Conservation (phyloP, 371 early-diverging fungal species). For the Mortierella sp. region DNA sequence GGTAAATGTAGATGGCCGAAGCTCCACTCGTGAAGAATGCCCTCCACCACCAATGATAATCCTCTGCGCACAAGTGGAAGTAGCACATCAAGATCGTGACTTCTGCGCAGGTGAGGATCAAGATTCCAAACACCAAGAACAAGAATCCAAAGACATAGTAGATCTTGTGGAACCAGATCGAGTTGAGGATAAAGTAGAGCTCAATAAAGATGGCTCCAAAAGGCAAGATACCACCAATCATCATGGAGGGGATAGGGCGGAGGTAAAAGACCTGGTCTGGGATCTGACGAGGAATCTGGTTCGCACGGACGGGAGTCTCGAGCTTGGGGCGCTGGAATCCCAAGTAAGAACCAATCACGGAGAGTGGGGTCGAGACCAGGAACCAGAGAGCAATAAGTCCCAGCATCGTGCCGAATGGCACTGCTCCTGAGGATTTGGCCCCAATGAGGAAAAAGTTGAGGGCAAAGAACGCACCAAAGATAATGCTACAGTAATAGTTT, state of each 20-base stretch:
- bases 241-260: conserved; percentile 75
- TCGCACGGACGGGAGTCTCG: conserved; percentile 90
- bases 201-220: conserved; percentile 93
- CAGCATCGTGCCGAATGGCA: conserved; percentile 92
- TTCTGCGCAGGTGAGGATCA: conserved; percentile 85
- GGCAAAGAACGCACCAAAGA: conserved; percentile 77
- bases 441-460: conserved; percentile 94
- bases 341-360: conserved; percentile 91
- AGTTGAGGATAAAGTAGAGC: conserved; percentile 88
- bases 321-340: conserved; percentile 90
- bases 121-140: conserved; percentile 82
- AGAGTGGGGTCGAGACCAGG: conserved; percentile 90
- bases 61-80: conserved; percentile 92
- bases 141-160: conserved; percentile 94
- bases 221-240: conserved; percentile 90
- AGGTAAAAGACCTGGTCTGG: conserved; percentile 88
- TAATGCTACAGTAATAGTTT: conserved; percentile 57
- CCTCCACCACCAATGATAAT: conserved; percentile 97
- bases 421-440: conserved; percentile 91
- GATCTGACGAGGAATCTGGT: conserved; percentile 95
- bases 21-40: conserved; percentile 92
- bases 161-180: conserved; percentile 85
- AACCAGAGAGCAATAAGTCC: conserved; percentile 90
- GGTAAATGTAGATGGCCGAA: conserved; percentile 88
- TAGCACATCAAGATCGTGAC: conserved; percentile 89